These are phyloP conservation scores for Xylaria hypoxylon DNA, from an alignment of 2,329 filamentous ascomycete species.

Conservation along the genomic window DNA sequence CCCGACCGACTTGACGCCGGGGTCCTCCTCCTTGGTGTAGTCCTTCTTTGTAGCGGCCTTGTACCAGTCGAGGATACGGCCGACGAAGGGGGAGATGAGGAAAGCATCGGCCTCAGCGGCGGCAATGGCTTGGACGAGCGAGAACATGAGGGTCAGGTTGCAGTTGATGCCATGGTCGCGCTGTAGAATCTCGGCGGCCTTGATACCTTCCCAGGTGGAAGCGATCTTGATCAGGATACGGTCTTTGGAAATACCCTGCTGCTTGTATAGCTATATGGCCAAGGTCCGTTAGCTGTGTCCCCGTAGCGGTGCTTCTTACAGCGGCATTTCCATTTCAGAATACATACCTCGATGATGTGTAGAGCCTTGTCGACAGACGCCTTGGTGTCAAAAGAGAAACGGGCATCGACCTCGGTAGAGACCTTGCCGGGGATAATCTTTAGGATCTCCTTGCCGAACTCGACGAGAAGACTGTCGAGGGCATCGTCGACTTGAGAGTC, in stretches of 20 bases:
- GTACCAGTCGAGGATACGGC: constrained; percentile 99
- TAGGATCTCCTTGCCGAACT: constrained; percentile 98
- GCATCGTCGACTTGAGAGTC: constrained; percentile 89
- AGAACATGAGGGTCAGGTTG: constrained; percentile 99
- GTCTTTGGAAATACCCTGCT: constrained; percentile 90
- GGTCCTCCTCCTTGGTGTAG: constrained; percentile 89
- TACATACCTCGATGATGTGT: constrained; percentile 89
- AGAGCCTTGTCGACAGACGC: constrained; percentile 94
- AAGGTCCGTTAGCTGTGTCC: constrained; percentile 26
- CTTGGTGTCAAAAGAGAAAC: constrained; percentile 95
- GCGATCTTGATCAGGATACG: constrained; percentile 98
- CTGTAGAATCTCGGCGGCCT: constrained; percentile 97
- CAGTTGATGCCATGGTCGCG: constrained; percentile 95
- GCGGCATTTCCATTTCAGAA: not conserved
- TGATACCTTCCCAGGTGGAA: constrained; percentile 99
- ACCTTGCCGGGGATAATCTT: constrained; percentile 98
- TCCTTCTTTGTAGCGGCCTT: constrained; percentile 96
- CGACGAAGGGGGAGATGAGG: constrained; percentile 99
- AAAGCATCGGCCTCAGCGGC: constrained; percentile 94
- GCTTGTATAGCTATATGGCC: constrained; percentile 84
- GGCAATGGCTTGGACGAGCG: constrained; percentile 90
- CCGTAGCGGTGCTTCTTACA: not conserved
- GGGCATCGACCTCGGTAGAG: constrained; percentile 97
- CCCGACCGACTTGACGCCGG: constrained; percentile 94
- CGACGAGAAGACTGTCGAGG: constrained; percentile 92